Conservation (phyloP, 2,329 filamentous ascomycete genomes). For the Dryadomyces quercus-mongolicae region DNA sequence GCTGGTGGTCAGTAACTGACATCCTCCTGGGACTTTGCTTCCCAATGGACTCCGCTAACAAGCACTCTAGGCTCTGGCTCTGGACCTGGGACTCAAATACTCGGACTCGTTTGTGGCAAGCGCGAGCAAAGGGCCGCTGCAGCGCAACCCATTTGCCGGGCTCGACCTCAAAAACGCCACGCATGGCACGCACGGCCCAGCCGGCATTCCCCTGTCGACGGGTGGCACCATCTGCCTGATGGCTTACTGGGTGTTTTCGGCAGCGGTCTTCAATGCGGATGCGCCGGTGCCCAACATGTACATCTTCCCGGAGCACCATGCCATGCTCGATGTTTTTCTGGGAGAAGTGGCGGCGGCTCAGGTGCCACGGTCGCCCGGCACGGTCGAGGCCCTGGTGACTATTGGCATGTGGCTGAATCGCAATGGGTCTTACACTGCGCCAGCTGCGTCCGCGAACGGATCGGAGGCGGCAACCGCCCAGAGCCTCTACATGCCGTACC, state of each 20-base stretch:
- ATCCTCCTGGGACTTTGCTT: neutral
- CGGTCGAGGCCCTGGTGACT: conserved; percentile 46
- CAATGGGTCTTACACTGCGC: conserved; percentile 17
- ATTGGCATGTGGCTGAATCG: conserved; percentile 48
- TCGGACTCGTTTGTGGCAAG: conserved; percentile 33
- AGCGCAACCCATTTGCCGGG: conserved; percentile 30
- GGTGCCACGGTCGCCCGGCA: conserved; percentile 38
- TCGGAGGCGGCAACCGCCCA: conserved; percentile 4
- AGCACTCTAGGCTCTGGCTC: conserved; percentile 43
- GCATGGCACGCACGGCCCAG: neutral
- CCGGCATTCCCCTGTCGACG: conserved; percentile 44
- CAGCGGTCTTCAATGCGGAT: conserved; percentile 46
- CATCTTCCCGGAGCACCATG: conserved; percentile 49
- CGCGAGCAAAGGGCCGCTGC: conserved; percentile 27
- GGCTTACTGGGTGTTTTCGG: conserved; percentile 51
- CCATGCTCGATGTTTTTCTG: conserved; percentile 41
- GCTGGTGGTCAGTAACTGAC: conserved; percentile 45
- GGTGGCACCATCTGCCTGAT: conserved; percentile 47
- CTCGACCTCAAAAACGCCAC: conserved; percentile 11
- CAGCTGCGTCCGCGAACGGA: conserved; percentile 15
- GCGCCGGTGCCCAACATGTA: conserved; percentile 38
- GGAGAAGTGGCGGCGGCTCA: conserved; percentile 34
- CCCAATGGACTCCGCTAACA: neutral
- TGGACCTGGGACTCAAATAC: conserved; percentile 44
- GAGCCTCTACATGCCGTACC: conserved; percentile 41